Conservation (phyloP, 306 rosid genomes). For the Albizia julibrissin region DNA sequence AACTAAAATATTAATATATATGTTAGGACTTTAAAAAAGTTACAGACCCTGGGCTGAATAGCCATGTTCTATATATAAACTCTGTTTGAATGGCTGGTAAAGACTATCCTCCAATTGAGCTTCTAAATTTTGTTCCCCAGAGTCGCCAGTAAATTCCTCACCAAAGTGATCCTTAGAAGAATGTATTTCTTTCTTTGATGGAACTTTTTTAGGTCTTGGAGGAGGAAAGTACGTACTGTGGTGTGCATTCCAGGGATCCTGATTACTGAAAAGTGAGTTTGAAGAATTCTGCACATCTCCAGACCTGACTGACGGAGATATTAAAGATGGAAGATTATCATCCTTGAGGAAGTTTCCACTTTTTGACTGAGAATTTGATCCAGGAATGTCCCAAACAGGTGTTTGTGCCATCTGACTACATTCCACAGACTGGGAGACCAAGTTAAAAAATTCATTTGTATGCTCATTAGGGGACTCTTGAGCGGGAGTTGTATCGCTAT, state of each 20-base stretch:
- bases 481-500: slow-evolving; percentile 36
- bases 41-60: slow-evolving; percentile 55
- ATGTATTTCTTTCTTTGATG: slow-evolving; percentile 47
- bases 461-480: slow-evolving; percentile 50
- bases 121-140: slow-evolving; percentile 43
- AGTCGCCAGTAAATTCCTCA: slow-evolving; percentile 45
- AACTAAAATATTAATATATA: neutral
- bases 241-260: slow-evolving; percentile 79
- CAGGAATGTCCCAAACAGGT: slow-evolving; percentile 58
- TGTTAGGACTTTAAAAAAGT: neutral
- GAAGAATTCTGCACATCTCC: slow-evolving; percentile 62
- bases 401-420: slow-evolving; percentile 51
- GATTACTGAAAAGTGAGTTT: slow-evolving; percentile 79
- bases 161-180: slow-evolving; percentile 47
- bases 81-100: slow-evolving; percentile 50
- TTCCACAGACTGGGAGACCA: slow-evolving; percentile 52
- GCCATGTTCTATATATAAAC: slow-evolving; percentile 48
- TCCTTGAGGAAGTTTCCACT: slow-evolving; percentile 43
- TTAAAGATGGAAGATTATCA: slow-evolving; percentile 35
- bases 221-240: slow-evolving; percentile 67
- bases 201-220: slow-evolving; percentile 48
- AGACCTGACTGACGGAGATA: slow-evolving; percentile 44
- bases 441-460: slow-evolving; percentile 39
- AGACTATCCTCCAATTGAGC: slow-evolving; percentile 49
- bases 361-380: slow-evolving; percentile 48